Percentiles rank a stretch among this genome's conserved stretches.
Evolutionary conservation across 73 alveolate genomes (phyloP).

Genomic region (Paramecium pentaurelia): DNA sequence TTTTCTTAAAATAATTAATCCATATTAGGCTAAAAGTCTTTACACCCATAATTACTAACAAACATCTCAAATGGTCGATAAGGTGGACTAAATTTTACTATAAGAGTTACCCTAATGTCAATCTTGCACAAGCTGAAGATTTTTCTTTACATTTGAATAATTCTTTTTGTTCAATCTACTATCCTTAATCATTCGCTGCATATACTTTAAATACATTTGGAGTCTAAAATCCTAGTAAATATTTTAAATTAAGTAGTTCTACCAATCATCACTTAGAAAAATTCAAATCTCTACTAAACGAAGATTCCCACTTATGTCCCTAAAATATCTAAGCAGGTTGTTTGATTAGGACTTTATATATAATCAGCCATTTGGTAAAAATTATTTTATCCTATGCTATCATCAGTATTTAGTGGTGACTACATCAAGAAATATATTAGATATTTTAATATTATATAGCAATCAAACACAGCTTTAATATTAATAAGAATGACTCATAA

Average conservation of each 20-base stretch:
- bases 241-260: not conserved
- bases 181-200: conserved; percentile 17
- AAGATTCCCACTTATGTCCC: not conserved
- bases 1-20: not conserved
- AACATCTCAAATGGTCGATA: conserved; percentile 43
- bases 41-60: conserved; percentile 1
- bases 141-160: conserved; percentile 46
- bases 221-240: conserved; percentile 12
- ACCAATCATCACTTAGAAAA: not conserved
- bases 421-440: not conserved
- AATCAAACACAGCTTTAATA: not conserved
- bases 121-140: conserved; percentile 12
- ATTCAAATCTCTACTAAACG: not conserved
- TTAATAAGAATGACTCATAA: not conserved
- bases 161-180: not conserved
- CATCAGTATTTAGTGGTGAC: not conserved
- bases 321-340: not conserved
- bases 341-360: not conserved
- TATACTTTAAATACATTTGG: conserved; percentile 45
- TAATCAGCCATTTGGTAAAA: not conserved
- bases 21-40: not conserved
- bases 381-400: not conserved
- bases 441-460: not conserved
- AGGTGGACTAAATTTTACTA: not conserved
- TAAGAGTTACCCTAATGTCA: not conserved